Percentiles rank a stretch among this genome's conserved stretches.
Evolutionary conservation across 805 yeast species (phyloP).

Genomic region (Candida odintsovae): DNA sequence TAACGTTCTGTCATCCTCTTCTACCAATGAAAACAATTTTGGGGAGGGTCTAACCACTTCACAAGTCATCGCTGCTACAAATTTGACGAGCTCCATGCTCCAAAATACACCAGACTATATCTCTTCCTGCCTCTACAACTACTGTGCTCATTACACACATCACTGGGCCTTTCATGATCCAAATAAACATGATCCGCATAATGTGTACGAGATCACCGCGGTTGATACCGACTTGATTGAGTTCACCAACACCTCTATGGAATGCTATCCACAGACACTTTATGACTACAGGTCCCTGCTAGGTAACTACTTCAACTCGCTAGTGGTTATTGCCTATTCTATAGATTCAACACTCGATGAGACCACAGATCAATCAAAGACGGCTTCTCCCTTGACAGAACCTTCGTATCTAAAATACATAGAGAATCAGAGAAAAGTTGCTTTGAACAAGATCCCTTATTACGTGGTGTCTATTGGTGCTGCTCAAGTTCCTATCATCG

Average conservation of each 20-base stretch:
- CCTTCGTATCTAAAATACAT: neutral
- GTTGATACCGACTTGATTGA: neutral
- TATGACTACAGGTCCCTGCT: slow-evolving; percentile 14
- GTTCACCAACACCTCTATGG: neutral
- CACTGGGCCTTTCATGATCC: slow-evolving; percentile 3
- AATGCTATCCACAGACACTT: neutral
- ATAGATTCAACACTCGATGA: neutral
- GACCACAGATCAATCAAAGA: neutral
- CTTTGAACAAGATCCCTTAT: neutral
- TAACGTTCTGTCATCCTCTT: slow-evolving; percentile 23
- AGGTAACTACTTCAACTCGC: neutral
- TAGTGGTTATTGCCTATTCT: neutral
- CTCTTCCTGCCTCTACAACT: slow-evolving; percentile 3
- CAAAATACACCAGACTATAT: slow-evolving; percentile 11
- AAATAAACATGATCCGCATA: neutral
- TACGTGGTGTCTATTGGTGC: neutral
- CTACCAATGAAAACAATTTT: slow-evolving; percentile 18
- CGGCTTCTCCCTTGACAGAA: neutral
- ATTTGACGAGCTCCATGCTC: slow-evolving; percentile 24
- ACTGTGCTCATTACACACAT: slow-evolving; percentile 9
- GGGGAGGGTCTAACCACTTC: slow-evolving; percentile 19
- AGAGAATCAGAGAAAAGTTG: slow-evolving; percentile 16
- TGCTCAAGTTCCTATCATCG: neutral
- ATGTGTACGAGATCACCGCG: slow-evolving; percentile 3
- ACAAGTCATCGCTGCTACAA: slow-evolving; percentile 11